phyloP scores from a whole-genome alignment of 345 rosid species.

The Murraya koenigii region DNA sequence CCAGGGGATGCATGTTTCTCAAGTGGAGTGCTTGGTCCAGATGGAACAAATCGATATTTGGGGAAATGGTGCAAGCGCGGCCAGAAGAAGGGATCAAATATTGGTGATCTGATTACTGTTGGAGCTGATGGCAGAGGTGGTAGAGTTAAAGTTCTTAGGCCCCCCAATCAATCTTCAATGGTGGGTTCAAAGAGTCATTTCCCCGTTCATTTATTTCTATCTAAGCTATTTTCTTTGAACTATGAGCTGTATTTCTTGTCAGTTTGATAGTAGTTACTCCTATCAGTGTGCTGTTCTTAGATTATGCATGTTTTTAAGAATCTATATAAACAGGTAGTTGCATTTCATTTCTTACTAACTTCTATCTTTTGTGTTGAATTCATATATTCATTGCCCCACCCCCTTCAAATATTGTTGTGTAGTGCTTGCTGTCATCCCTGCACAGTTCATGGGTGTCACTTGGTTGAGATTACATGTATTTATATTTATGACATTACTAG shows the following conservation, averaged over 20 bases:
- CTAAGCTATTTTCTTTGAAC: background rate
- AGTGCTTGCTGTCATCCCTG: background rate
- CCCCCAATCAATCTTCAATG: constrained; percentile 44
- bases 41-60: constrained; percentile 60
- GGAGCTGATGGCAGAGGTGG: constrained; percentile 98
- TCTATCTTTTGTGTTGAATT: background rate
- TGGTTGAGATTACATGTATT: background rate
- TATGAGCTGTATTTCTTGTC: background rate
- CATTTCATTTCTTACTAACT: background rate
- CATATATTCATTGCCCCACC: background rate
- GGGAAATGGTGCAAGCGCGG: constrained; percentile 91
- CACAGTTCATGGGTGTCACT: background rate
- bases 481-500: background rate
- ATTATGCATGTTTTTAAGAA: background rate
- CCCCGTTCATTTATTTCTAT: background rate
- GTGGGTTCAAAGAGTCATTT: constrained; percentile 36
- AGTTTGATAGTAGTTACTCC: background rate
- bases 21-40: constrained; percentile 70
- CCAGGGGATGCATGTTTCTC: constrained; percentile 63
- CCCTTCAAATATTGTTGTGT: background rate
- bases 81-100: constrained; percentile 37
- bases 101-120: constrained; percentile 61
- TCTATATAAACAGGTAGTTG: background rate
- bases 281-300: background rate
- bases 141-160: constrained; percentile 68